phyloP scores from a whole-genome alignment of 108 stramenopile genomes.

The Discostella stelligeroides region DNA sequence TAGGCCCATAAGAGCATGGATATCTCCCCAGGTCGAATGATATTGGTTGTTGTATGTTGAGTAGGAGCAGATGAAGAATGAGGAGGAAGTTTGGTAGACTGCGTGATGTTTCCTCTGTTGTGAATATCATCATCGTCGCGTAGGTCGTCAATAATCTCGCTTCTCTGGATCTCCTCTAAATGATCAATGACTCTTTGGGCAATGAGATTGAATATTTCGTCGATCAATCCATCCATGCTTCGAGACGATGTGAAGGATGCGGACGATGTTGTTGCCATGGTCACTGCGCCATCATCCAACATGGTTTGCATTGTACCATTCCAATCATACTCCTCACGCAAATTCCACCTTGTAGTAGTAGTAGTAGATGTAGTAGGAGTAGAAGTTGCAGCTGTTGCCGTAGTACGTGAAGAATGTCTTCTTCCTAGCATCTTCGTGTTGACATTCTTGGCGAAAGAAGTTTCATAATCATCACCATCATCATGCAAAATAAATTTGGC shows the following conservation, averaged over 20 bases:
- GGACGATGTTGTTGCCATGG: too few species aligned
- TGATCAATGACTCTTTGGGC: conserved; percentile 49
- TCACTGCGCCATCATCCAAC: too few species aligned
- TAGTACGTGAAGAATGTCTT: too few species aligned
- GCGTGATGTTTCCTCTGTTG: too few species aligned
- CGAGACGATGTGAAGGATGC: too few species aligned
- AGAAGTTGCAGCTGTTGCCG: conserved; percentile 1
- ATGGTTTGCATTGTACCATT: too few species aligned
- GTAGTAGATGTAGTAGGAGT: too few species aligned
- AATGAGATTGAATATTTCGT: conserved; percentile 61
- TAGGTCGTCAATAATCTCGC: too few species aligned
- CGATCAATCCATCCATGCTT: conserved; percentile 18
- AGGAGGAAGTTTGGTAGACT: too few species aligned
- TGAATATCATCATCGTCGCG: too few species aligned
- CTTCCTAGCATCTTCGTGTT: conserved; percentile 9
- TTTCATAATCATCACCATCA: too few species aligned
- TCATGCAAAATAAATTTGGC: conserved; percentile 71
- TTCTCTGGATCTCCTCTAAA: conserved; percentile 20
- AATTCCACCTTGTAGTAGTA: too few species aligned
- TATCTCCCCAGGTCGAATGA: conserved; percentile 66
- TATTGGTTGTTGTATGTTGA: conserved; percentile 14
- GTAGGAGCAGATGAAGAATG: background rate
- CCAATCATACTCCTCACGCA: conserved; percentile 8
- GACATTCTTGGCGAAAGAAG: conserved; percentile 15
- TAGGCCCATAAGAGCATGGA: conserved; percentile 83